Evolutionary conservation across 352 stramenopile species (phyloP).

Genomic region (Peronospora belbahrii): DNA sequence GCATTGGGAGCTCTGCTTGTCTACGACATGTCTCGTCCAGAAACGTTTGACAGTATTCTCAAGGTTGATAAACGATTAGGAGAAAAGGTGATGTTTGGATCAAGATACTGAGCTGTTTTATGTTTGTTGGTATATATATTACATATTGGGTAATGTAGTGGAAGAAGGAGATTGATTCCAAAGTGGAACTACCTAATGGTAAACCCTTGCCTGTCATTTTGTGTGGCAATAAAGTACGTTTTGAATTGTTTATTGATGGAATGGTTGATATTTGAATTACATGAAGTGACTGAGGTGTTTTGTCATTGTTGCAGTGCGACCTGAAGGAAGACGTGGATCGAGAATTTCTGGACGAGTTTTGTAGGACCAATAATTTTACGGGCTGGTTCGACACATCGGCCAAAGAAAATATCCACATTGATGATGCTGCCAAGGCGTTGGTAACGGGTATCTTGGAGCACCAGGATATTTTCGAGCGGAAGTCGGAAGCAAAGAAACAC

Average conservation of each 20-base stretch:
- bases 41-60: constrained; percentile 87
- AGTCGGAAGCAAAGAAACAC: constrained; percentile 59
- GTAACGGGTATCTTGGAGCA: constrained; percentile 75
- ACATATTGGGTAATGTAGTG: constrained; percentile 49
- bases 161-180: constrained; percentile 92
- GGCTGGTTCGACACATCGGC: constrained; percentile 91
- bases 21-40: constrained; percentile 88
- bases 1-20: constrained; percentile 87
- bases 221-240: constrained; percentile 87
- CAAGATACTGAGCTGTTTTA: too few relatives aligned
- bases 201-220: constrained; percentile 88
- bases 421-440: constrained; percentile 79
- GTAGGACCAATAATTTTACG: constrained; percentile 85
- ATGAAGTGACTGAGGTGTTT: constrained; percentile 1
- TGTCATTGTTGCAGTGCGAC: constrained; percentile 57
- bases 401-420: constrained; percentile 90
- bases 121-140: too few relatives aligned
- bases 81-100: too few relatives aligned
- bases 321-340: constrained; percentile 69
- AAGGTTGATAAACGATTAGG: constrained; percentile 52
- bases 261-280: background rate
- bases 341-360: constrained; percentile 82
- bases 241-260: background rate
- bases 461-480: constrained; percentile 83
- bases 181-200: constrained; percentile 88